Base-by-base conservation (phyloP, 2,329 filamentous ascomycete species). In the Falciphora oryzae region DNA sequence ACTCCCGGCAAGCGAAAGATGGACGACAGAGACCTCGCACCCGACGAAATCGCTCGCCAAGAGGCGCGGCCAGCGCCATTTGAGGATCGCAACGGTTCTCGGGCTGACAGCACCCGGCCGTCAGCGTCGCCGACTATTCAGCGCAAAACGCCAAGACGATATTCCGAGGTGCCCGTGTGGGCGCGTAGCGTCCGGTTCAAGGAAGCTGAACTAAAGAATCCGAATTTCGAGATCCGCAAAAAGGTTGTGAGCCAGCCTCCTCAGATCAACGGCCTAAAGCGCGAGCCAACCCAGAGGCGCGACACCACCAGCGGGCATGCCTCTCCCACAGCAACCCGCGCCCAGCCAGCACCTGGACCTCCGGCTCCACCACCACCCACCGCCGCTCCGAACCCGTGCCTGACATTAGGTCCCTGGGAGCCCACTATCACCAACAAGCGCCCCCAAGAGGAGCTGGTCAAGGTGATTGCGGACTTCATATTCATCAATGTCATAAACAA, bases 381-480 rank as follows among this genome's bases (percentile, higher is more conserved):
- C 27, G 29, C 28, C 22, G 65, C 35, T 38, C 65, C 10, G 66
- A 65, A 29, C 68, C 60, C 64, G 68, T 53, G 44, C 44, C 14
- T 53, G 22, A 68, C 78, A 29, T 74, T 88, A 4, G 84, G 84
- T 0, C 78, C 81, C 0, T 89, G 88, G 87, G 88, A 90, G 70
- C 77, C 81, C 29, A 85, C 88, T 44, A 88, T 96, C 60, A 89
- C 87, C 1, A 87, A 89, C 61, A 80, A 85, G 13, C 86, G 87
- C 66, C 90, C 91, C 0, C 84, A 87, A 64, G 90, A 95, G 69
- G 88, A 93, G 66, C 77, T 95, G 14, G 87, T 87, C n/a, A 89
- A 88, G 70, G 75, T 81, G 25, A 83, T 96, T n/a, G 91, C 89
- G 67, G 91, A 96, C 73, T 96, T 93, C 71, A 79, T 97, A 14